Base-by-base conservation (phyloP, 78 protist genomes). In the Dictyostelium capitatum region DNA sequence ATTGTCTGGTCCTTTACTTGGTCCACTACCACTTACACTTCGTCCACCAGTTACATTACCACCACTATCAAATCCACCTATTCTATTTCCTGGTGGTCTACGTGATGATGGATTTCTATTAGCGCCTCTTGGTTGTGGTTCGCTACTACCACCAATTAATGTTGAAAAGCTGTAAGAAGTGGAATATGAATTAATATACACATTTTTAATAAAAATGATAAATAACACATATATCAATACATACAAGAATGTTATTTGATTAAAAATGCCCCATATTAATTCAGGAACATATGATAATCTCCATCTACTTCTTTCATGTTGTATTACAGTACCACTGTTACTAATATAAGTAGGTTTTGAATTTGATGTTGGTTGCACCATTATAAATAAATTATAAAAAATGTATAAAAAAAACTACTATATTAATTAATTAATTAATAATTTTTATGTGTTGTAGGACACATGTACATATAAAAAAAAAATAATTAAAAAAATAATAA, bases 271-370 rank as follows among this genome's bases (percentile, higher is more conserved):
- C 79, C 79, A 72, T 41, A 72, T 28, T 11, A 72, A 20, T 10
- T 72, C 79, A 32, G 79, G 79, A 72, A 72, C 23, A 72, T 28
- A 28, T 32, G 79, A 72, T 72, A 72, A 20, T n/a, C 79, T 72
- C 79, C 79, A 72, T 43, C 43, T 72, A 41, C 56, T 72, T 43
- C 79, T 32, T 17, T 56, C n/a, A 10, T 20, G 6, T 72, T 43
- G 57, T 17, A 32, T 10, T 41, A 32, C 54, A 19, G 17, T 30
- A 41, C 54, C 79, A 7, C 79, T 54, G 11, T 15, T 19, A 28
- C 15, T 72, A 43, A 43, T 46, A 46, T 43, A 72, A 17, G 43
- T 69, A 19, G 77, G 43, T 19, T 69, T 37, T 28, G 77, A 41
- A 6, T 69, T 37, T 28, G 77, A 41, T 72, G 79, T 67, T 37